Conservation (phyloP, 148 eudicot species). For the Nyssa sinensis region DNA sequence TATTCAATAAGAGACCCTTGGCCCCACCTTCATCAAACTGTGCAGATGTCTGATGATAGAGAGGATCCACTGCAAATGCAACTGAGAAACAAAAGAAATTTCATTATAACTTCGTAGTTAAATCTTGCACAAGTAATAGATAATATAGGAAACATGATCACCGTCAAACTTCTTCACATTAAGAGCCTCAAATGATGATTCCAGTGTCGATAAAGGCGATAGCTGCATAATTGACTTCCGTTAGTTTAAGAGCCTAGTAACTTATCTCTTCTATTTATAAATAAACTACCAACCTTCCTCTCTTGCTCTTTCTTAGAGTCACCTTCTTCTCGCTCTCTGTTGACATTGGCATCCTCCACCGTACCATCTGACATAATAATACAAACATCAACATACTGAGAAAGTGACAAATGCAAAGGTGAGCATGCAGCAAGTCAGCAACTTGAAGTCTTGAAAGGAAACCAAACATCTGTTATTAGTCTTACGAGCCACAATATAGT, state of each 20-base stretch:
- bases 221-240: conserved; percentile 45
- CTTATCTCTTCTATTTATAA: neutral
- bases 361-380: conserved; percentile 25
- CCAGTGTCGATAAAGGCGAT: conserved; percentile 87
- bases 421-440: neutral
- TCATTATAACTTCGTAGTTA: neutral
- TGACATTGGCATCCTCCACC: conserved; percentile 25
- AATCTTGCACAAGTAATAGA: conserved; percentile 3
- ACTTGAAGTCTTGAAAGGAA: neutral
- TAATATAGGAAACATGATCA: conserved; percentile 25
- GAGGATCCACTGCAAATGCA: conserved; percentile 97
- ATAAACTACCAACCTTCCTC: conserved; percentile 34
- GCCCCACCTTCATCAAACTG: conserved; percentile 99
- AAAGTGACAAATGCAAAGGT: too few species aligned
- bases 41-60: conserved; percentile 94
- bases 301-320: conserved; percentile 35
- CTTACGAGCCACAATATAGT: neutral
- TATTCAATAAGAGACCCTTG: conserved; percentile 86
- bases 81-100: conserved; percentile 36
- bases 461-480: neutral
- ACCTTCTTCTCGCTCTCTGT: conserved; percentile 31
- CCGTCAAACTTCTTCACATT: conserved; percentile 97
- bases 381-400: neutral
- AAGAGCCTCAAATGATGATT: conserved; percentile 79
- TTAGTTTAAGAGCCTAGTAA: conserved; percentile 7